Base-by-base conservation (phyloP, 768 basidiomycete species). In the Infundibulicybe gibba region DNA sequence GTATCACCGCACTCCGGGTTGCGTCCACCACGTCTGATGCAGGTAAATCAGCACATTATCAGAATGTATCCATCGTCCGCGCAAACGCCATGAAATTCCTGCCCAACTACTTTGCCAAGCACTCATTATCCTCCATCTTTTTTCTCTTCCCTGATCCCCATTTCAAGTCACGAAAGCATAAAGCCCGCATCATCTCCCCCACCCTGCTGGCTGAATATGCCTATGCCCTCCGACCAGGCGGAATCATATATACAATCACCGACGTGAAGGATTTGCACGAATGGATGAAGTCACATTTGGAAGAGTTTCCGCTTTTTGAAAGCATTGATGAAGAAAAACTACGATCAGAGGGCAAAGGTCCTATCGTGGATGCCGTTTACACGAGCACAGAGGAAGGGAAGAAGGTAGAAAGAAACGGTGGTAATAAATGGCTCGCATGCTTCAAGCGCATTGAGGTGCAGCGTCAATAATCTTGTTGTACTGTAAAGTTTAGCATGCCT, bases 101-200 rank as follows among this genome's bases (percentile, higher is more conserved):
- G 46, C 90, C 94, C 5, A 98, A 98, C 67, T 97, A 93, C 66
- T 97, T 99, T 65, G 61, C 76, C 17, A 94, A 94, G 61, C 85
- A 85, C 48, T 95, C 95, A 52, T 75, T 99, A 32, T 85, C 88
- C 15, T 85, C 95, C 41, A 75, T 99, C 42, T 99, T 99, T 71
- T 98, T 99, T 74, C 80, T 98, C 49, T 99, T 98, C 68, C 97
- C 97, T 35, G 97, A 99, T 66, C 97, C 97, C 0, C 97, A 98
- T 65, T 99, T 99, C 80, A 98, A 99, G 65, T 77, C 81, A 8
- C 85, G 94, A 57, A 99, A 99, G 66, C 95, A 98, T 75, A 99
- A 99, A 71, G 95, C 95, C 2, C 86, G 97, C 60, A 98, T 98
- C 62, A 94, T 98, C 61, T 97, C 94, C 44, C 90, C 93, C 5